These are phyloP conservation scores for Seiridium cupressi DNA, from an alignment of 2,329 filamentous ascomycete species.

Conservation along the genomic window DNA sequence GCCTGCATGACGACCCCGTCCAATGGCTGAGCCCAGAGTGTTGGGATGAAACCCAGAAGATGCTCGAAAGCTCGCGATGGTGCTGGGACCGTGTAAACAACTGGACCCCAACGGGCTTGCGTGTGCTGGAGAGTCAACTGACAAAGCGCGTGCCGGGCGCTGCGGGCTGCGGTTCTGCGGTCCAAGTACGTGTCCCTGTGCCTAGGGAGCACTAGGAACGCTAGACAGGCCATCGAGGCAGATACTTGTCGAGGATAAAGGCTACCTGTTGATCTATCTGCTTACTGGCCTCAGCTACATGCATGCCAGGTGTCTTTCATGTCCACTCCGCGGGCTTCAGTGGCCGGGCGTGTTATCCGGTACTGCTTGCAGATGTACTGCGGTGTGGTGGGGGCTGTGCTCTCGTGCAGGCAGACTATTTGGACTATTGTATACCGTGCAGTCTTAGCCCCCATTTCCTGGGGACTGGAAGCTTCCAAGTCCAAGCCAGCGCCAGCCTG, in stretches of 20 bases:
- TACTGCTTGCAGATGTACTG: slow-evolving; percentile 14
- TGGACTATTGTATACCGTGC: slow-evolving; percentile 3
- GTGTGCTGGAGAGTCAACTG: neutral
- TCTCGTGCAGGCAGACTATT: neutral
- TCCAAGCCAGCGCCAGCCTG: neutral
- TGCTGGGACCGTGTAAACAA: slow-evolving; percentile 1
- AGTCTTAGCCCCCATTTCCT: neutral
- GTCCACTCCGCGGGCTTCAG: slow-evolving; percentile 4
- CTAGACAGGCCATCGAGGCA: neutral
- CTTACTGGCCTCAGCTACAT: slow-evolving; percentile 18
- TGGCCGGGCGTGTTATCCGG: slow-evolving; percentile 15
- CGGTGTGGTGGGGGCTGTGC: neutral
- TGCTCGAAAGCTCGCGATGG: slow-evolving; percentile 27
- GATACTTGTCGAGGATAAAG: slow-evolving; percentile 19
- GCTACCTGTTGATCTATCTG: slow-evolving; percentile 18
- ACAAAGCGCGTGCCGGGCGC: neutral
- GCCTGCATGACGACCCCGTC: slow-evolving; percentile 31
- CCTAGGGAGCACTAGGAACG: neutral
- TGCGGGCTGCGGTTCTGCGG: neutral
- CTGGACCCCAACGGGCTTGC: slow-evolving; percentile 1
- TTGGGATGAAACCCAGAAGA: slow-evolving; percentile 35
- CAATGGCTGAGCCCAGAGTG: slow-evolving; percentile 22
- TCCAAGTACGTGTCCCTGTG: slow-evolving; percentile 8
- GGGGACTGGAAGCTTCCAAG: neutral
- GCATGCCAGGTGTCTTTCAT: slow-evolving; percentile 12